Evolutionary conservation across 495 filamentous ascomycete genomes (phyloP), one percentile per base, ranked within the genome.

Genomic region (Neurospora sp.): DNA sequence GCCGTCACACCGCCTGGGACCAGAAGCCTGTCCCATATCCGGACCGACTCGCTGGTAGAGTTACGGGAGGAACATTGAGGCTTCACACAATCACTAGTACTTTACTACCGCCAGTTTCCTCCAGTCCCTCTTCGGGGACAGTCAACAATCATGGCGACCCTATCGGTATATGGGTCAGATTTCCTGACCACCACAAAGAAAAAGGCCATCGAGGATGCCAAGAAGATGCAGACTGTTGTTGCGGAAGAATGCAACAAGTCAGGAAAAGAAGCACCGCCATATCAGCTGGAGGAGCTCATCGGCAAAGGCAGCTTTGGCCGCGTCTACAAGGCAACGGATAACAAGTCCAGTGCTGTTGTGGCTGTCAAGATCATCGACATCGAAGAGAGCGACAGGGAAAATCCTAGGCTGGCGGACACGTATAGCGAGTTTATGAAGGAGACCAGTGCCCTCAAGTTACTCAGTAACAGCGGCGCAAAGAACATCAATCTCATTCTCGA

Each of bases 311-410:
- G 91, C 5, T 98, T 93, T 82, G 96, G 96, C 20, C 90, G 94
- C 42, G 96, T 99, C 10, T 99, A 94, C 86, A 97, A 96, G 81
- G 93, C 80, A 39, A 89, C 77, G 73, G 90, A 84, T 81, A 82
- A 81, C 82, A 85, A 81, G 66, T 83, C 87, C n/a, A 85, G 88
- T 35, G 81, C 86, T 22, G 78, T 95, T 27, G 93, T 98, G 4
- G 96, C 96, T 5, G 90, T 99, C 79, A 99, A 99, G 79, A 94
- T 98, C 73, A 90, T 98, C 78, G 93, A 98, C 78, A 91, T 97
- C n/a, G 96, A 99, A 78, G 90, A 91, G 69, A 85, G 90, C 69
- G 96, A 98, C 81, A 86, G 91, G 16, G 80, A 89, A 22, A 91
- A 92, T 75, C 89, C 90, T 39, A 89, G 90, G 72, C 90, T 94